Evolutionary conservation across 192 early-diverging fungal genomes (phyloP).

Genomic region (Neocallimastix lanati): DNA sequence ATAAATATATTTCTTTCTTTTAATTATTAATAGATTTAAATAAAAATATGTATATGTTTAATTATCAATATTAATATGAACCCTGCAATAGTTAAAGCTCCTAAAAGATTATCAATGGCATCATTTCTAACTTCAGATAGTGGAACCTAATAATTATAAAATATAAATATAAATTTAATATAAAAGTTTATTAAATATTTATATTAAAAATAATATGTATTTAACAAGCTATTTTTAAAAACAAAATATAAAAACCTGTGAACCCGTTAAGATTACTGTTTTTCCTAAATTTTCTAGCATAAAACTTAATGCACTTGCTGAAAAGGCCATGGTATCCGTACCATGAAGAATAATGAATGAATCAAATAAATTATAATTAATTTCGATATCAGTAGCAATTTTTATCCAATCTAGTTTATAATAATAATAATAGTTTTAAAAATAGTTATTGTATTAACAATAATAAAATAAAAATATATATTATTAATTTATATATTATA

Average conservation of each 20-base stretch:
- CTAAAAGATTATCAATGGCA: conserved; percentile 88
- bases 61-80: conserved; percentile 96
- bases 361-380: conserved; percentile 80
- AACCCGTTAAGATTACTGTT: conserved; percentile 91
- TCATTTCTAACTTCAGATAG: conserved; percentile 95
- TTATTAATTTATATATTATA: no score
- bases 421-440: no score
- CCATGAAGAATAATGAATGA: conserved; percentile 92
- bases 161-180: background rate
- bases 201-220: no score
- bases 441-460: no score
- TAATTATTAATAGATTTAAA: no score
- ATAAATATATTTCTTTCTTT: no score
- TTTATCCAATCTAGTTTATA: conserved; percentile 78
- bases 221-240: no score
- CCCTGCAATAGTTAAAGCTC: conserved; percentile 90
- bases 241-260: conserved; percentile 36
- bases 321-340: conserved; percentile 80
- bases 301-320: conserved; percentile 76
- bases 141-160: conserved; percentile 35
- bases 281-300: conserved; percentile 96
- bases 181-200: no score
- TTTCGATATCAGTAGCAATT: conserved; percentile 89
- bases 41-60: no score
- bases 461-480: no score